Base-by-base conservation (phyloP, 2,329 filamentous ascomycete genomes). In the Lomentospora prolificans region DNA sequence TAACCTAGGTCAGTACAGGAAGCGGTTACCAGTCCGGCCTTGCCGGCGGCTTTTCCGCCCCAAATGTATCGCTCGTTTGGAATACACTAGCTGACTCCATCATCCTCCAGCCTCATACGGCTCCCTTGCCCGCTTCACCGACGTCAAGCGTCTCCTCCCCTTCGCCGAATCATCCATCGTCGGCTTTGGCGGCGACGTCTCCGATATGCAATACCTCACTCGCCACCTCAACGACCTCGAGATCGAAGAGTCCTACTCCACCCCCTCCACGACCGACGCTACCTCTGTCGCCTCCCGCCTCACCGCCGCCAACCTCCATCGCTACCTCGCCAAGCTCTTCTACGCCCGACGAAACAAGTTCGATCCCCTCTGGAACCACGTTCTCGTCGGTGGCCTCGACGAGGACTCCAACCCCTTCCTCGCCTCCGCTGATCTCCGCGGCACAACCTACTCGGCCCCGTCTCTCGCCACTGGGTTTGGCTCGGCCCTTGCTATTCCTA, bases 131-230 rank as follows among this genome's bases (percentile, higher is more conserved):
- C 90, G 94, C 68, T 99, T 97, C 80, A 91, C 89, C 66, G 88
- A 96, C 71, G 90, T 97, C 69, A 95, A 96, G 76, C 91, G 94
- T 68, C 86, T 99, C 63, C 90, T 90, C 65, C 81, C 84, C 64
- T 97, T 97, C 73, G 89, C 90, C 73, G 79, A 85, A 62, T 83
- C 85, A 61, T 85, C 90, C 28, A 82, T 97, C 58, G 80, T 99
- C 67, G 94, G 94, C 65, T 95, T 97, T 75, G 90, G 90, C 70
- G 94, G 94, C 70, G 94, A 99, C 76, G 86, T 99, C 64, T 95
- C 89, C 61, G 94, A 99, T 77, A 97, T 99, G 94, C 94, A 99
- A 78, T 95, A 95, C 77, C 84, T 99, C 63, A 88, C 96, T 81
- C 86, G 94, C 64, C 84, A 96, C 66, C 86, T 99, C 64, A 86